phyloP scores from a whole-genome alignment of 352 stramenopile species.

The Pythium volutum region DNA sequence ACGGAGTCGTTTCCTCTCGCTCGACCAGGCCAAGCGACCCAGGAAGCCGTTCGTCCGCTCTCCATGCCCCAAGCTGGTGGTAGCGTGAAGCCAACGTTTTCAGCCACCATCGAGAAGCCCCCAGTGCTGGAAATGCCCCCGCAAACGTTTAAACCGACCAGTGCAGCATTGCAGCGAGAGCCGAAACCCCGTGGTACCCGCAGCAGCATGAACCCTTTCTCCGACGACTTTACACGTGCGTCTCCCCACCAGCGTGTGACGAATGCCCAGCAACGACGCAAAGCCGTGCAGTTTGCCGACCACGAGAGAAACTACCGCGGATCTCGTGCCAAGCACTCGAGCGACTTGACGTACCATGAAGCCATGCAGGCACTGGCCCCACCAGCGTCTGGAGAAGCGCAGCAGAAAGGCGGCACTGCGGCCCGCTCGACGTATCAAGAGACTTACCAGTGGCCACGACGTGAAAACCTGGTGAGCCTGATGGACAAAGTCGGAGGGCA shows the following conservation, averaged over 20 bases:
- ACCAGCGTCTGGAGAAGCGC: too few species aligned
- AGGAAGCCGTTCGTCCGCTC: slow-evolving; percentile 1
- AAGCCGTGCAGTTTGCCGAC: slow-evolving; percentile 20
- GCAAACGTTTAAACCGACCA: background rate
- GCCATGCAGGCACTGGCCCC: slow-evolving; percentile 1
- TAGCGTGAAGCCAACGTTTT: background rate
- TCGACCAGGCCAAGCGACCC: background rate
- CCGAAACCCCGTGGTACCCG: too few species aligned
- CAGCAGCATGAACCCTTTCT: too few species aligned
- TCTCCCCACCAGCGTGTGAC: background rate
- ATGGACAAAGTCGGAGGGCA: slow-evolving; percentile 19
- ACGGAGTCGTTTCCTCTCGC: background rate
- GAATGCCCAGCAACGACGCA: slow-evolving; percentile 8
- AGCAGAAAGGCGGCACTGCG: background rate
- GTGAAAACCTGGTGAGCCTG: background rate
- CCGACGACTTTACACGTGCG: too few species aligned
- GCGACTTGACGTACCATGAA: slow-evolving; percentile 13
- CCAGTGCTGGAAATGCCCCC: background rate
- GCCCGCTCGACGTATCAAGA: slow-evolving; percentile 14
- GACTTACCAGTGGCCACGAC: slow-evolving; percentile 18
- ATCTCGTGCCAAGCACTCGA: background rate
- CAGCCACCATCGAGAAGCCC: background rate
- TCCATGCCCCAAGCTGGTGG: background rate
- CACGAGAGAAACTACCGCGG: slow-evolving; percentile 15
- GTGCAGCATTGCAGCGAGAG: background rate